Evolutionary conservation across 2,329 filamentous ascomycete species (phyloP).

Genomic region (Davidsoniella australis): DNA sequence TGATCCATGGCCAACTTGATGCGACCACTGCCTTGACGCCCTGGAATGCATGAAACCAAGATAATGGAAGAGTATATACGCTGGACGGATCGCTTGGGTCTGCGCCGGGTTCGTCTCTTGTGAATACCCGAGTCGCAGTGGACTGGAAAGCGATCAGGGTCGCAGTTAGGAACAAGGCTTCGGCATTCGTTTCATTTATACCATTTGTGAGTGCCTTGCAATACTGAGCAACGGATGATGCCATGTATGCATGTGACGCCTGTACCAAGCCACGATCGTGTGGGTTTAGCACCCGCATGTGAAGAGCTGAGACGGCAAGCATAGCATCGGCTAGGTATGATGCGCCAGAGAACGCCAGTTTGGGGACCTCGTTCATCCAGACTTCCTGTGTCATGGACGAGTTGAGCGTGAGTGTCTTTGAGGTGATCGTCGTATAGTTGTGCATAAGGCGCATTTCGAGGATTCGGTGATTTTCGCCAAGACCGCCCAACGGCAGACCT

Average conservation of each 20-base stretch:
- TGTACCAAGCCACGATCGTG: constrained; percentile 42
- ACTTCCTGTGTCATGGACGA: constrained; percentile 35
- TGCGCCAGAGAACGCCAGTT: constrained; percentile 41
- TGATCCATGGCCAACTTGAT: constrained; percentile 46
- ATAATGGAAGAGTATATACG: constrained; percentile 40
- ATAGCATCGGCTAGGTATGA: constrained; percentile 46
- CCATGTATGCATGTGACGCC: constrained; percentile 48
- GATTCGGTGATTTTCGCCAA: constrained; percentile 21
- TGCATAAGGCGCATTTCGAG: constrained; percentile 48
- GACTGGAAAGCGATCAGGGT: constrained; percentile 51
- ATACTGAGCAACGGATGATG: constrained; percentile 44
- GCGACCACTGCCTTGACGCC: constrained; percentile 49
- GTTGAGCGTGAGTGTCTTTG: constrained; percentile 39
- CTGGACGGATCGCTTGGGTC: constrained; percentile 23
- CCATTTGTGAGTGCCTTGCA: constrained; percentile 37
- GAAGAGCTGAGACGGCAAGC: constrained; percentile 45
- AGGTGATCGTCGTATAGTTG: constrained; percentile 44
- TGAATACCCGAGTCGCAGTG: constrained; percentile 44
- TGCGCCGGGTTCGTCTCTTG: constrained; percentile 31
- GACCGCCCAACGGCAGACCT: constrained; percentile 8
- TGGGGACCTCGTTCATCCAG: constrained; percentile 43
- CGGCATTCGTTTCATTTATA: constrained; percentile 41
- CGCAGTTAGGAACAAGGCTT: constrained; percentile 44
- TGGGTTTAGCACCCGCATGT: constrained; percentile 38
- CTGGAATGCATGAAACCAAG: constrained; percentile 52